A percentile compares a stretch with the other conserved stretches of the same genome.
Evolutionary conservation across 306 rosid genomes (phyloP).

Genomic region (Cicer pinnatifidum): DNA sequence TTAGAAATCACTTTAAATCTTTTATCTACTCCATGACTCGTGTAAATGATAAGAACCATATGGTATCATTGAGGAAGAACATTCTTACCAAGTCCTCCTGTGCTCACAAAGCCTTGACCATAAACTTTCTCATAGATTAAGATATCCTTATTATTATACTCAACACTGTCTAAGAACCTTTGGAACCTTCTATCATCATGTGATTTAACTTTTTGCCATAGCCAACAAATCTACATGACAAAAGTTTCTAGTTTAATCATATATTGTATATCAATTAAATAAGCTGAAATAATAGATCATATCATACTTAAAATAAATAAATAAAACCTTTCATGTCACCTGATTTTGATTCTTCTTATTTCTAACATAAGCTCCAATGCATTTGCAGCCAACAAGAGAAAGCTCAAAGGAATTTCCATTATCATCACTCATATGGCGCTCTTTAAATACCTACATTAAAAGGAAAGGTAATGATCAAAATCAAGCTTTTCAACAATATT

Average conservation of each 20-base stretch:
- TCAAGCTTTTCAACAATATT: conserved; percentile 7
- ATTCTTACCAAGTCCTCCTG: conserved; percentile 71
- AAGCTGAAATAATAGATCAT: neutral
- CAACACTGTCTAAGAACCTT: conserved; percentile 64
- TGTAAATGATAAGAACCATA: neutral
- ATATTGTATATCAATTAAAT: conserved; percentile 8
- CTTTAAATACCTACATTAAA: conserved; percentile 67
- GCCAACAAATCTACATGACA: conserved; percentile 83
- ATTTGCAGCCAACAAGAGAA: conserved; percentile 87
- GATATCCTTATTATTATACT: conserved; percentile 61
- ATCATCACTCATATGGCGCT: conserved; percentile 61
- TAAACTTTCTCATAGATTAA: conserved; percentile 58
- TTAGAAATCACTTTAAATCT: neutral
- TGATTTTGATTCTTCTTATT: conserved; percentile 95
- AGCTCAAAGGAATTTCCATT: conserved; percentile 74
- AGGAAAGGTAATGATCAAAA: conserved; percentile 12
- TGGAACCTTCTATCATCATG: conserved; percentile 66
- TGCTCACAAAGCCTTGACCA: conserved; percentile 79
- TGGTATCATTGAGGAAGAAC: neutral
- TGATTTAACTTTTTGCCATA: conserved; percentile 64
- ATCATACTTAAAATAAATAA: neutral
- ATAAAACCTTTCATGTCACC: conserved; percentile 50
- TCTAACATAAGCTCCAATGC: conserved; percentile 94
- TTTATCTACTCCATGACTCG: neutral
- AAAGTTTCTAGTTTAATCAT: conserved; percentile 24